Percentiles rank a stretch among this genome's conserved stretches.
Conservation (phyloP, 2,329 filamentous ascomycete genomes). For the Xylaria sp. region DNA sequence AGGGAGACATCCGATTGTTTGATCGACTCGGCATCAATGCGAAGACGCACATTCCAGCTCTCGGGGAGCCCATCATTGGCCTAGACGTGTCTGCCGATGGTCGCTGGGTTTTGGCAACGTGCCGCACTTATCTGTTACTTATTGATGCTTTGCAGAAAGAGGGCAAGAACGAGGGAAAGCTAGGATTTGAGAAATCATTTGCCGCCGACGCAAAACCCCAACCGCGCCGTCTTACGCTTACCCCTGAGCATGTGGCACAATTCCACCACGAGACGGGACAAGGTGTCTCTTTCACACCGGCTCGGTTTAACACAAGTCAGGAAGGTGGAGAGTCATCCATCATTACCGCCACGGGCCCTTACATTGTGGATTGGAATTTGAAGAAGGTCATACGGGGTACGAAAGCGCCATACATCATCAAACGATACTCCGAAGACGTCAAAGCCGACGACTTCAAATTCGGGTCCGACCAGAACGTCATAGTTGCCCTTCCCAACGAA, state of each 20-base stretch:
- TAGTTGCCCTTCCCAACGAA: conserved; percentile 94
- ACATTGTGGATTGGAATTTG: conserved; percentile 95
- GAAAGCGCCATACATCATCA: conserved; percentile 93
- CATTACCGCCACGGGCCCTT: conserved; percentile 94
- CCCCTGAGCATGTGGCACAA: conserved; percentile 91
- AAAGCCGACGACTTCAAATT: conserved; percentile 99
- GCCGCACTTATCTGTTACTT: conserved; percentile 90
- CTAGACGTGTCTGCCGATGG: conserved; percentile 95
- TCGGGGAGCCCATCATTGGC: conserved; percentile 93
- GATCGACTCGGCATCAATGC: conserved; percentile 96
- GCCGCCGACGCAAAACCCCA: conserved; percentile 92
- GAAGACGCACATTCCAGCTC: conserved; percentile 94
- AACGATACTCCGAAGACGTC: conserved; percentile 92
- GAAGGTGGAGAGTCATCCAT: conserved; percentile 87
- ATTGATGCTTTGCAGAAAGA: conserved; percentile 89
- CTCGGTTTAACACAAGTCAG: conserved; percentile 90
- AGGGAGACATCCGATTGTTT: conserved; percentile 96
- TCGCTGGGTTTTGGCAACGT: conserved; percentile 93
- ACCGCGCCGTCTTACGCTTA: conserved; percentile 85
- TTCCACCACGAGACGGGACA: conserved; percentile 96
- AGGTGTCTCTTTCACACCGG: conserved; percentile 84
- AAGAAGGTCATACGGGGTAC: conserved; percentile 83
- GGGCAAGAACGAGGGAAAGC: conserved; percentile 95
- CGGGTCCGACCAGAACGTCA: conserved; percentile 96
- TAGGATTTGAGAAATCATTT: conserved; percentile 96